A percentile compares a stretch with the other conserved stretches of the same genome.
Conservation (phyloP, 257 asterid species). For the Ballota nigra region DNA sequence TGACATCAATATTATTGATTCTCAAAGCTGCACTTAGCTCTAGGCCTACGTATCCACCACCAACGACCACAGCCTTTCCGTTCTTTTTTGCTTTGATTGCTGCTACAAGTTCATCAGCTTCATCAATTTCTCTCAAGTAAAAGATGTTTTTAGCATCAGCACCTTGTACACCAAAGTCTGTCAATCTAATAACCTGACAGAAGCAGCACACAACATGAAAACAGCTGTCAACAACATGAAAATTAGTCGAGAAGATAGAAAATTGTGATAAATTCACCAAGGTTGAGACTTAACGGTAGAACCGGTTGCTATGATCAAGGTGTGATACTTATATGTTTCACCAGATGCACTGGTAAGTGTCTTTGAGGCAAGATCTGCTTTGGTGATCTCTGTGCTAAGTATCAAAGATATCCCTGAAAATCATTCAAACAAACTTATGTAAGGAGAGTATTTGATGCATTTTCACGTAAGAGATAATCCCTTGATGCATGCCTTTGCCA, state of each 20-base stretch:
- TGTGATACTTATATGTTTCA: slow-evolving; percentile 53
- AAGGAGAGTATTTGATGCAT: background rate
- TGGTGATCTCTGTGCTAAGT: slow-evolving; percentile 71
- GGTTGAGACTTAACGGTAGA: slow-evolving; percentile 46
- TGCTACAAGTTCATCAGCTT: slow-evolving; percentile 76
- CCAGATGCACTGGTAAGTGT: slow-evolving; percentile 62
- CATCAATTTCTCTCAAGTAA: slow-evolving; percentile 76
- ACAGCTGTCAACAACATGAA: background rate
- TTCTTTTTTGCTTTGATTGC: slow-evolving; percentile 63
- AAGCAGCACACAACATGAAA: slow-evolving; percentile 10
- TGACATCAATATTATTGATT: slow-evolving; percentile 62
- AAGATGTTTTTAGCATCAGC: slow-evolving; percentile 75
- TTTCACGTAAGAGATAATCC: background rate
- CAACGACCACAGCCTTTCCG: slow-evolving; percentile 78
- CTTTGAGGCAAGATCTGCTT: slow-evolving; percentile 73
- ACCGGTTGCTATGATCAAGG: slow-evolving; percentile 79
- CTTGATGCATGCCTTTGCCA: background rate
- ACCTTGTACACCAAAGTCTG: slow-evolving; percentile 79
- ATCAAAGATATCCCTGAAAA: slow-evolving; percentile 52
- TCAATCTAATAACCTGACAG: slow-evolving; percentile 57
- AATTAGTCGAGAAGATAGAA: background rate
- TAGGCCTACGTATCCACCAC: slow-evolving; percentile 90
- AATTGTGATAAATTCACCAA: background rate
- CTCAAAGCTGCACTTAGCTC: slow-evolving; percentile 85
- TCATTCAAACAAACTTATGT: slow-evolving; percentile 11